These are phyloP conservation scores for Penicillium sp. DNA, from an alignment of 2,329 filamentous ascomycete species.

Conservation along the genomic window DNA sequence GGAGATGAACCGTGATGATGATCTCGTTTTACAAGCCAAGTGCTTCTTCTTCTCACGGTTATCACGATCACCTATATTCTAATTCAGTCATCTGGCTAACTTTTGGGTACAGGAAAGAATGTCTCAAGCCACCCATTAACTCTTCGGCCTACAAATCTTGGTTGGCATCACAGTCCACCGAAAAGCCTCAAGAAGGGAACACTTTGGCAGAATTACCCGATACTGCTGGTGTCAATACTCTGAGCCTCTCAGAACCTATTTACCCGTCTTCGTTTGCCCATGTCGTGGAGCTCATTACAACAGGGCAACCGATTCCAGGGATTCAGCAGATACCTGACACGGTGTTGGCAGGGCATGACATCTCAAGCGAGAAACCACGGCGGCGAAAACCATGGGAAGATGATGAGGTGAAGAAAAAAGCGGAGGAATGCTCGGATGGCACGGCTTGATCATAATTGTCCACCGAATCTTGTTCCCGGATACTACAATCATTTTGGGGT, in stretches of 20 bases:
- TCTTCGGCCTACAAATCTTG: constrained; percentile 67
- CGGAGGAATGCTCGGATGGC: constrained; percentile 7
- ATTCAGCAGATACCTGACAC: constrained; percentile 84
- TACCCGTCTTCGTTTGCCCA: constrained; percentile 83
- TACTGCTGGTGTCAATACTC: too few relatives aligned
- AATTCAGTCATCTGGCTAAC: not conserved
- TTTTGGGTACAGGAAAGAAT: constrained; percentile 35
- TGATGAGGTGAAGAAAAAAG: constrained; percentile 34
- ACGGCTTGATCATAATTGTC: constrained; percentile 3
- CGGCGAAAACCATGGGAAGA: constrained; percentile 80
- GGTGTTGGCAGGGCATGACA: constrained; percentile 67
- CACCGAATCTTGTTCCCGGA: not conserved
- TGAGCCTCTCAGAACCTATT: constrained; percentile 46
- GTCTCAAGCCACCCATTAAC: constrained; percentile 52
- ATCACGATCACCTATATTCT: constrained; percentile 8
- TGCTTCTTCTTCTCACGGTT: constrained; percentile 51
- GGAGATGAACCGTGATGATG: constrained; percentile 40
- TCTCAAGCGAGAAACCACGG: constrained; percentile 50
- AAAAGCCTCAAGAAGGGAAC: constrained; percentile 6
- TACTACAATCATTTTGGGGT: not conserved
- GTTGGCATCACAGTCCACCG: constrained; percentile 38
- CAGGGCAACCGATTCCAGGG: constrained; percentile 77
- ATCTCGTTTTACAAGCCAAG: constrained; percentile 46
- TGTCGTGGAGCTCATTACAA: constrained; percentile 80
- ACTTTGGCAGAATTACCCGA: constrained; percentile 3